Base-by-base conservation (phyloP, 441 rosid species). In the Brassica balearica region DNA sequence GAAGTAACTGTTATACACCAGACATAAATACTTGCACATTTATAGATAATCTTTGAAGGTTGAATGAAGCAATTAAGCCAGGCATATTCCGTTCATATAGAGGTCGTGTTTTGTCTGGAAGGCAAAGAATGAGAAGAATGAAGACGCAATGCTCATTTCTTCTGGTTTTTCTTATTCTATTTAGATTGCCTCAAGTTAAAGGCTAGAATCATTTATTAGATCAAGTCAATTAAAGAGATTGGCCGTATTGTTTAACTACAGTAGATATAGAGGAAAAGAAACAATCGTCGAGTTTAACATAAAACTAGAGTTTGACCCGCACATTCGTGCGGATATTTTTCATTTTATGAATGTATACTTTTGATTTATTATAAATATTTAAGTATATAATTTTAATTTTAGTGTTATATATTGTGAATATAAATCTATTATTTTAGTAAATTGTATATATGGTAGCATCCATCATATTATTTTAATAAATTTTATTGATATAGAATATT, bases 71-170 rank as follows among this genome's bases (percentile, higher is more conserved):
- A 77, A 72, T 19, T 32, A 67, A 20, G 43, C 71, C 46, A 71
- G 67, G 43, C 61, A 72, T 63, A 78, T 78, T 78, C 77, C 68
- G 55, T 78, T 19, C 6, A 43, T 14, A 72, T 14, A 65, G 10
- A 65, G 22, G 68, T 56, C 20, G 66, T 77, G 55, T 72, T 38
- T 77, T 56, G 61, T 43, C 32, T 36, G 65, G 14, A 67, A 66
- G 72, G 77, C 69, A 78, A 78, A 66, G 77, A 51, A 78, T 72
- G 58, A 59, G 81, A 67, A 59, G 68, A 38, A 19, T 5, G 80
- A 25, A 77, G 72, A 72, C 22, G 77, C 81, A 60, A 78, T 66
- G 43, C 22, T 32, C 14, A 61, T 32, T n/a, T 64, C 60, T 64
- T 64, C 27, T 34, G 46, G 19, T 65, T 71, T 75, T 76, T 66